phyloP scores from a whole-genome alignment of 371 early-diverging fungal species.

The Mortierella sp. region DNA sequence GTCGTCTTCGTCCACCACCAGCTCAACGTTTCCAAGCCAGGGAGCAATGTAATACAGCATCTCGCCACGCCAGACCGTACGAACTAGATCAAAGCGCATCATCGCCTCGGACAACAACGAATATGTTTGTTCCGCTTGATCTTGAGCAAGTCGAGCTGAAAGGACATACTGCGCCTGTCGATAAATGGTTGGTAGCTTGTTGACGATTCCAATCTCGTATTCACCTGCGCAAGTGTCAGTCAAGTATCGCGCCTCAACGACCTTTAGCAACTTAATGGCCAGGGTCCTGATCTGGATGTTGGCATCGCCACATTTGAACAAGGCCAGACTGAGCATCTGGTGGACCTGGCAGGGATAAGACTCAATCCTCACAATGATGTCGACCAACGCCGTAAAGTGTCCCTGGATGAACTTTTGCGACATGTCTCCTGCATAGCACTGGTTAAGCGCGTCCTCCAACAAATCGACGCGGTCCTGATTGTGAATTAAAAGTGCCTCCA shows the following conservation, averaged over 20 bases:
- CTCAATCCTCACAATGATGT: conserved; percentile 71
- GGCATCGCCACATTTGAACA: conserved; percentile 88
- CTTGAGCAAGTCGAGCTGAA: conserved; percentile 79
- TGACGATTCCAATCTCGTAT: conserved; percentile 82
- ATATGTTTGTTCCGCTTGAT: conserved; percentile 77
- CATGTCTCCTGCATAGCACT: conserved; percentile 82
- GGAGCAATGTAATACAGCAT: conserved; percentile 85
- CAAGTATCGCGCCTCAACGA: conserved; percentile 79
- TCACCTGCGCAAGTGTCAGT: conserved; percentile 76
- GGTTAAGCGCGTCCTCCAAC: conserved; percentile 76
- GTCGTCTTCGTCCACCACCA: conserved; percentile 67
- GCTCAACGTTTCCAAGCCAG: conserved; percentile 88
- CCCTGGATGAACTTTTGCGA: conserved; percentile 75
- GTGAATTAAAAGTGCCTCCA: conserved; percentile 78
- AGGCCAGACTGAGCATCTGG: conserved; percentile 80
- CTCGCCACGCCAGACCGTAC: conserved; percentile 72
- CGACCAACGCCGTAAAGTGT: conserved; percentile 83
- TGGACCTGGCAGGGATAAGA: conserved; percentile 74
- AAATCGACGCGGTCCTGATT: conserved; percentile 78
- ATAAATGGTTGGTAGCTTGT: conserved; percentile 86
- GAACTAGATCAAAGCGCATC: conserved; percentile 81
- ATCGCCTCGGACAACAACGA: conserved; percentile 86
- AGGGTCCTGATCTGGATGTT: conserved; percentile 81
- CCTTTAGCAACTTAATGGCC: conserved; percentile 83
- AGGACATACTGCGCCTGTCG: conserved; percentile 83